A percentile compares a stretch with the other conserved stretches of the same genome.
These are phyloP conservation scores for Cladosporium sp. DNA, from an alignment of 2,329 filamentous ascomycete genomes.

Conservation along the genomic window DNA sequence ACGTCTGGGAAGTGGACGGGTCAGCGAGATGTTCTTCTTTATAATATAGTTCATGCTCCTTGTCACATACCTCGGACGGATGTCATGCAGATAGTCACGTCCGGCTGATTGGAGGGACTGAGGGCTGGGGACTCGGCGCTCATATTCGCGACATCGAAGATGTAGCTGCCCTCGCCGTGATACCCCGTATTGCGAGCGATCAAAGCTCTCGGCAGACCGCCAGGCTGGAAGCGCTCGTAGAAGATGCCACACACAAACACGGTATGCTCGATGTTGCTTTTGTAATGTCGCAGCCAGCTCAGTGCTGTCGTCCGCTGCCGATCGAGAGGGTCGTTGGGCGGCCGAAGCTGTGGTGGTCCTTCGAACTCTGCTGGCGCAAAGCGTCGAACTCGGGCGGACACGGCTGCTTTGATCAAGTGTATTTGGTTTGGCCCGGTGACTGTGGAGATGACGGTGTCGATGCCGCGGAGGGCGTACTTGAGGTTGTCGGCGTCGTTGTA, in stretches of 20 bases:
- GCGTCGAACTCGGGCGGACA: conserved; percentile 62
- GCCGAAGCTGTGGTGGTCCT: conserved; percentile 60
- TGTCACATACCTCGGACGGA: conserved; percentile 52
- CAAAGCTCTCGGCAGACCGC: conserved; percentile 61
- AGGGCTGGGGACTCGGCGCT: conserved; percentile 63
- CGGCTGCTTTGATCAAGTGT: conserved; percentile 71
- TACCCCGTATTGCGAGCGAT: conserved; percentile 62
- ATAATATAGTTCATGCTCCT: neutral
- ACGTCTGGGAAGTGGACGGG: conserved; percentile 55
- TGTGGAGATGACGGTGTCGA: conserved; percentile 75
- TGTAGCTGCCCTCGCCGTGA: conserved; percentile 62
- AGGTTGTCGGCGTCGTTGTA: conserved; percentile 63
- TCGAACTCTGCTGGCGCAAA: conserved; percentile 79
- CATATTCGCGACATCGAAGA: conserved; percentile 62
- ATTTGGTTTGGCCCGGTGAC: conserved; percentile 68
- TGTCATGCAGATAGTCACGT: conserved; percentile 65
- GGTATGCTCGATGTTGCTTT: conserved; percentile 64
- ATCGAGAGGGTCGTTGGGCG: conserved; percentile 62
- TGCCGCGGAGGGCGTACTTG: conserved; percentile 66
- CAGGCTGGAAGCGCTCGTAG: conserved; percentile 73
- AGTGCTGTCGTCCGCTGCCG: conserved; percentile 61
- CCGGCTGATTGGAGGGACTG: conserved; percentile 51
- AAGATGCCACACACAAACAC: conserved; percentile 74
- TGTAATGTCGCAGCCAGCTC: conserved; percentile 58
- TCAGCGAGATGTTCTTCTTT: neutral